Conservation (phyloP, 345 rosid species). For the Syzygium aromaticum region DNA sequence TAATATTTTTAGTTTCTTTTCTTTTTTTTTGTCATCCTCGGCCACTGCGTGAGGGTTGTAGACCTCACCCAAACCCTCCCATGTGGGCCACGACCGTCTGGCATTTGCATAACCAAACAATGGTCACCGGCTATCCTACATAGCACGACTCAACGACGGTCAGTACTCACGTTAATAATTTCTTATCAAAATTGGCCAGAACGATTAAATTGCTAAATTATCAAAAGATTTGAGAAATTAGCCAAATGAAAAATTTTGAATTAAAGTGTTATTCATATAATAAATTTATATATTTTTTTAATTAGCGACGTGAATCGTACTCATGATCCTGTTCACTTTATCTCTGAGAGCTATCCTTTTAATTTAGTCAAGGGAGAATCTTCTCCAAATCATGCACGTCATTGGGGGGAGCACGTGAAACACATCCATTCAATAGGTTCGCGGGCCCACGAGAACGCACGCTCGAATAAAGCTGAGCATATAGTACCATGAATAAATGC, state of each 20-base stretch:
- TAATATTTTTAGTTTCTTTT: background rate
- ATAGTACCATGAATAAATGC: background rate
- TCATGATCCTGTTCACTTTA: background rate
- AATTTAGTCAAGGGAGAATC: background rate
- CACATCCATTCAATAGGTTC: background rate
- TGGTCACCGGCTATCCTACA: fast-evolving
- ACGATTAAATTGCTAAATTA: no score
- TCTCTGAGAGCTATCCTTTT: background rate
- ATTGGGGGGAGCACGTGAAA: background rate
- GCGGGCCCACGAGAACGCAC: background rate
- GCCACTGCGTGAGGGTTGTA: fast-evolving
- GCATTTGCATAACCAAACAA: no score
- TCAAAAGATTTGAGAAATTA: no score
- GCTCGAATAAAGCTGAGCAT: background rate
- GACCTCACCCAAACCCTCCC: background rate
- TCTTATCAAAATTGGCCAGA: fast-evolving
- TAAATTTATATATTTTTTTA: no score
- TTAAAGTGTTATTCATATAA: fast-evolving
- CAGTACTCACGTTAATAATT: no score
- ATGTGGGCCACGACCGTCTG: background rate
- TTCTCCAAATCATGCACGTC: background rate
- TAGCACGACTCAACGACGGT: no score
- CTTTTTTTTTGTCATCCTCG: background rate
- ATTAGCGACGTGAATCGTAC: no score
- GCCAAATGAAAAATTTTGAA: no score